Evolutionary conservation across 1,284 basidiomycete genomes (phyloP).

Genomic region (Earliella scabrosa): DNA sequence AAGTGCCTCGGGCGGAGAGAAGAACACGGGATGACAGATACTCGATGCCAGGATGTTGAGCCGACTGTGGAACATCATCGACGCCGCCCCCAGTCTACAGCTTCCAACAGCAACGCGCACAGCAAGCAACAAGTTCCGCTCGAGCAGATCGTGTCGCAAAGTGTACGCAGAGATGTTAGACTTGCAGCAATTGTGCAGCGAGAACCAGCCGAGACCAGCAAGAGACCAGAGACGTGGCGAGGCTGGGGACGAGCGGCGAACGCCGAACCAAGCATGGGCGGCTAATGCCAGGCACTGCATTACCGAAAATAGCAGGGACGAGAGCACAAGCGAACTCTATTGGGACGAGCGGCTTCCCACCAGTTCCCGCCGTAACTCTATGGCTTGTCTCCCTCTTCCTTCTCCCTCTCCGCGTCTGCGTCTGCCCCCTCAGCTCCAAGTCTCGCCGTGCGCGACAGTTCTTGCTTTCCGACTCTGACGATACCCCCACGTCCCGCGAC

Average conservation of each 20-base stretch:
- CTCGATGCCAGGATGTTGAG: too few relatives aligned
- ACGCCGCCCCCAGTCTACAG: too few relatives aligned
- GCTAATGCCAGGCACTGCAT: conserved; percentile 2
- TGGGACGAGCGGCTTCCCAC: background rate
- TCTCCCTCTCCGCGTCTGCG: background rate
- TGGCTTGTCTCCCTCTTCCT: background rate
- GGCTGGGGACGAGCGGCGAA: too few relatives aligned
- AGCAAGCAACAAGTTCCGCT: too few relatives aligned
- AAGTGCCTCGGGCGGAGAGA: too few relatives aligned
- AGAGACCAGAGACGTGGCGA: too few relatives aligned
- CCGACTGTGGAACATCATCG: too few relatives aligned
- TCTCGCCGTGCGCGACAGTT: background rate
- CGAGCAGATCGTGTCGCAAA: background rate
- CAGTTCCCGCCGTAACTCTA: background rate
- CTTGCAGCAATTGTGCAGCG: background rate
- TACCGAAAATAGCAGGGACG: background rate
- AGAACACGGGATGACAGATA: too few relatives aligned
- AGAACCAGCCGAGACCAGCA: too few relatives aligned
- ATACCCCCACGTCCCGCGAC: background rate
- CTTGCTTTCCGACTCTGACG: background rate
- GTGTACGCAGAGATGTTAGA: background rate
- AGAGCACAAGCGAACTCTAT: background rate
- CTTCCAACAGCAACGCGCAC: too few relatives aligned
- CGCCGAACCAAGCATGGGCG: background rate
- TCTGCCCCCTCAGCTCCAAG: background rate